These are phyloP conservation scores for Paramecium tetraurelia DNA, from an alignment of 73 alveolate genomes.

Conservation along the genomic window DNA sequence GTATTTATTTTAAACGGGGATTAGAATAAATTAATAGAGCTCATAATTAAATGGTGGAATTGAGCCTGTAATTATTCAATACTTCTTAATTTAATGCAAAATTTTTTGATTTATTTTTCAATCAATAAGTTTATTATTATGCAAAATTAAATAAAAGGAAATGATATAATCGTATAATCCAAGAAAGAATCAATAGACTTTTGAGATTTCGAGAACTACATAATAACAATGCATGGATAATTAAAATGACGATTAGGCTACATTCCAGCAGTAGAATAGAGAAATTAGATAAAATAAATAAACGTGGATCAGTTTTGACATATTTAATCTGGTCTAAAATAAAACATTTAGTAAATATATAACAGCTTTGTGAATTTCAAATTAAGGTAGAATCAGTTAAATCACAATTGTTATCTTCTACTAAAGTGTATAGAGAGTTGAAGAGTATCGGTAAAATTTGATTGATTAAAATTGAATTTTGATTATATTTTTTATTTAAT, in stretches of 20 bases:
- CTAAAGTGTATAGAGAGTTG: not conserved
- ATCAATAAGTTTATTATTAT: no score
- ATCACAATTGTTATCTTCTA: not conserved
- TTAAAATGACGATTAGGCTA: not conserved
- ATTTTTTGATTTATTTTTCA: no score
- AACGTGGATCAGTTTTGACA: not conserved
- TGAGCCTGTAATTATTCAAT: no score
- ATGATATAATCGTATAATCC: not conserved
- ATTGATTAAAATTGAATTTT: not conserved
- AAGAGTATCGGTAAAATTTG: not conserved
- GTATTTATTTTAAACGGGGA: not conserved
- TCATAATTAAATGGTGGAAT: not conserved
- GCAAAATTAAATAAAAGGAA: not conserved
- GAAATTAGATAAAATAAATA: not conserved
- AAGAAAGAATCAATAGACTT: not conserved
- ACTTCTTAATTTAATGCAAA: no score
- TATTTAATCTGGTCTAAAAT: not conserved
- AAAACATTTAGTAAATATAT: not conserved
- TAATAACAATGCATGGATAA: not conserved
- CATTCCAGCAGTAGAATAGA: not conserved
- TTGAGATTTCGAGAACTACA: not conserved
- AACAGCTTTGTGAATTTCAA: not conserved
- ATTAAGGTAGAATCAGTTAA: not conserved
- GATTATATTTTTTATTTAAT: not conserved
- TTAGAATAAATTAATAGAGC: conserved; percentile 13